These are phyloP conservation scores for Fomitopsis serialis DNA, from an alignment of 768 basidiomycete genomes.

Conservation along the genomic window DNA sequence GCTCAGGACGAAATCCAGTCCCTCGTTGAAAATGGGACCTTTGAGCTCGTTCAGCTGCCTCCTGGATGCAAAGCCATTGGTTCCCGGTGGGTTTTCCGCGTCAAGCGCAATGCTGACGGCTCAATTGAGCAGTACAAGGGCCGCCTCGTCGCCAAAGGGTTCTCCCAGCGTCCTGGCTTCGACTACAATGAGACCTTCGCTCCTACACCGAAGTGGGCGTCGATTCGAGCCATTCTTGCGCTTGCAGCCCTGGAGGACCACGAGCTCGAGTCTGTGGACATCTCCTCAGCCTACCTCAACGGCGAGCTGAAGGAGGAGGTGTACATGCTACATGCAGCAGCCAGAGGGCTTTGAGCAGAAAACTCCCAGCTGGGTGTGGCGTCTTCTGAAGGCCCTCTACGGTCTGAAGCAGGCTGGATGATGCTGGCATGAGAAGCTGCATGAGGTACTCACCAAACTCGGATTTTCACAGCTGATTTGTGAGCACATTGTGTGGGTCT, in stretches of 20 bases:
- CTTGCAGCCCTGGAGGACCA: conserved; percentile 21
- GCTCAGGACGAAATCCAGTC: conserved; percentile 12
- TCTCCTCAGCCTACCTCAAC: conserved; percentile 24
- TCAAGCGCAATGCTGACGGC: conserved; percentile 34
- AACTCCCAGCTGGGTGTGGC: conserved; percentile 5
- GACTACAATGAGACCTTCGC: conserved; percentile 32
- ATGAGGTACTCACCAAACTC: conserved; percentile 15
- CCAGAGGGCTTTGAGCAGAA: conserved; percentile 19
- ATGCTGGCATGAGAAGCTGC: conserved; percentile 31
- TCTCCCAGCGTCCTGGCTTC: conserved; percentile 28
- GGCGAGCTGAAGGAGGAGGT: conserved; percentile 22
- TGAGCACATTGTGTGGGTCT: conserved; percentile 21
- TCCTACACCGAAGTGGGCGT: conserved; percentile 16
- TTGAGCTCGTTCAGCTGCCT: conserved; percentile 25
- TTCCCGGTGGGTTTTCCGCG: conserved; percentile 29
- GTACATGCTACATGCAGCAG: conserved; percentile 25
- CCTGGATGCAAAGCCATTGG: conserved; percentile 25
- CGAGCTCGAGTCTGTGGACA: conserved; percentile 22
- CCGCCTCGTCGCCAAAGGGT: conserved; percentile 29
- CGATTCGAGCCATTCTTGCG: conserved; percentile 18
- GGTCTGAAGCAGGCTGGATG: conserved; percentile 37
- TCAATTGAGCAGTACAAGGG: conserved; percentile 31
- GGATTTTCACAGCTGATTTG: conserved; percentile 17
- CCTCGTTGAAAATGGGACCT: conserved; percentile 25
- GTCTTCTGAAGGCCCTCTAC: conserved; percentile 30